Conservation (phyloP, 2,329 filamentous ascomycete genomes). For the Fusarium albidum region DNA sequence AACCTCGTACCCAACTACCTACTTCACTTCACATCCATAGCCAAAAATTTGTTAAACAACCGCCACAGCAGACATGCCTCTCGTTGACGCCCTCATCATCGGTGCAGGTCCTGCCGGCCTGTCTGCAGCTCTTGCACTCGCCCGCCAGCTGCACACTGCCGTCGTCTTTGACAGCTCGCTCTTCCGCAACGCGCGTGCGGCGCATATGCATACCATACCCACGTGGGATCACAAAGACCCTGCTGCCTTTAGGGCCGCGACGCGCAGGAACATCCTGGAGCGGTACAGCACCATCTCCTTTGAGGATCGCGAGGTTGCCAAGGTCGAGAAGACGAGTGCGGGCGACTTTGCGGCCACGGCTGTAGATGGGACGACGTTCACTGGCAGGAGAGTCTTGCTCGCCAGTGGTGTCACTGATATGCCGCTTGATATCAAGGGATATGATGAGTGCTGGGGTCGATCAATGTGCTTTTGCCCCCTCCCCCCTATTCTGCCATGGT, state of each 20-base stretch:
- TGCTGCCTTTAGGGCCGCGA: not conserved
- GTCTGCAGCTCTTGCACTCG: constrained; percentile 46
- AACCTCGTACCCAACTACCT: too few relatives aligned
- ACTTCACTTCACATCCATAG: too few relatives aligned
- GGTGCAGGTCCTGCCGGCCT: constrained; percentile 51
- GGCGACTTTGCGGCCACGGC: too few relatives aligned
- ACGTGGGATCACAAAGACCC: constrained; percentile 10
- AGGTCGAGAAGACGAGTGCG: not conserved
- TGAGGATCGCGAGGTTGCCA: not conserved
- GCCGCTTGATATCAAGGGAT: too few relatives aligned
- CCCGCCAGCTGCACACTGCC: constrained; percentile 46
- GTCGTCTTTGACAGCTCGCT: constrained; percentile 51
- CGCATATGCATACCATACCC: constrained; percentile 53
- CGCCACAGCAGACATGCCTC: too few relatives aligned
- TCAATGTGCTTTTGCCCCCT: too few relatives aligned
- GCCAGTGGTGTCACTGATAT: too few relatives aligned
- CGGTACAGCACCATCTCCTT: constrained; percentile 3
- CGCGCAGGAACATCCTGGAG: not conserved
- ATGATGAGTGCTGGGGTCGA: too few relatives aligned
- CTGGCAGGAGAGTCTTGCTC: too few relatives aligned
- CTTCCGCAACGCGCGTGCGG: constrained; percentile 51
- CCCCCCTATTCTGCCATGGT: too few relatives aligned
- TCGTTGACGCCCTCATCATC: constrained; percentile 5
- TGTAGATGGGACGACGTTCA: too few relatives aligned
- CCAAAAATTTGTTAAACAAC: too few relatives aligned